Percentiles rank a stretch among this genome's conserved stretches.
These are phyloP conservation scores for Penicillium hordei DNA, from an alignment of 2,329 filamentous ascomycete genomes.

Conservation along the genomic window DNA sequence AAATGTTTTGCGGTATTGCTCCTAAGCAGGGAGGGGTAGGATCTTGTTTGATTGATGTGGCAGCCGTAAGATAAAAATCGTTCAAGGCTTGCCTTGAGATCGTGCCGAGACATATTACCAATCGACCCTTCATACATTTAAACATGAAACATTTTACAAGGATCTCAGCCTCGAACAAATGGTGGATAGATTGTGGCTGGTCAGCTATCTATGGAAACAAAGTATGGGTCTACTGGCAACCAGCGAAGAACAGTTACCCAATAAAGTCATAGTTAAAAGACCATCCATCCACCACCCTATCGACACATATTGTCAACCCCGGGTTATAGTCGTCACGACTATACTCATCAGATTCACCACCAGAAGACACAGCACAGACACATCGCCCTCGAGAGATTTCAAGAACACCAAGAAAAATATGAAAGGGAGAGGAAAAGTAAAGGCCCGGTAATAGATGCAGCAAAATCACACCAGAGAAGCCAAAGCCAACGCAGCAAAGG, in stretches of 20 bases:
- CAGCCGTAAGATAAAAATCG: no score
- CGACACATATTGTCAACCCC: constrained; percentile 5
- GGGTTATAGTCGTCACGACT: neutral
- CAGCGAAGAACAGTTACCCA: neutral
- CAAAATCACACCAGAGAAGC: constrained; percentile 11
- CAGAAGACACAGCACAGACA: constrained; percentile 6
- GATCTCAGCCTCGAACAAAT: constrained; percentile 4
- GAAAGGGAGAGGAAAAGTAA: neutral
- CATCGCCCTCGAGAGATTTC: constrained; percentile 13
- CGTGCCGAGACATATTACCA: neutral
- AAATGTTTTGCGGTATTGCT: no score
- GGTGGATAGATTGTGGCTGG: constrained; percentile 14
- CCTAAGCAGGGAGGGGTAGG: neutral
- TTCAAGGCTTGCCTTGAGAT: no score
- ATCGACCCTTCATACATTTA: neutral
- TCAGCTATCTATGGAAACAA: constrained; percentile 7
- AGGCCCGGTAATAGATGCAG: constrained; percentile 6
- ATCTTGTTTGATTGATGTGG: neutral
- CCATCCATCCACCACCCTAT: constrained; percentile 3
- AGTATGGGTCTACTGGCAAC: constrained; percentile 2
- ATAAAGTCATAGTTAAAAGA: constrained; percentile 7
- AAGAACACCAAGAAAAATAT: constrained; percentile 10
- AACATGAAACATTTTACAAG: neutral
- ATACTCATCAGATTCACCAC: neutral
- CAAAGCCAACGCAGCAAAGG: constrained; percentile 17